Conservation (phyloP, 495 filamentous ascomycete genomes). For the Talaromyces borbonicus region DNA sequence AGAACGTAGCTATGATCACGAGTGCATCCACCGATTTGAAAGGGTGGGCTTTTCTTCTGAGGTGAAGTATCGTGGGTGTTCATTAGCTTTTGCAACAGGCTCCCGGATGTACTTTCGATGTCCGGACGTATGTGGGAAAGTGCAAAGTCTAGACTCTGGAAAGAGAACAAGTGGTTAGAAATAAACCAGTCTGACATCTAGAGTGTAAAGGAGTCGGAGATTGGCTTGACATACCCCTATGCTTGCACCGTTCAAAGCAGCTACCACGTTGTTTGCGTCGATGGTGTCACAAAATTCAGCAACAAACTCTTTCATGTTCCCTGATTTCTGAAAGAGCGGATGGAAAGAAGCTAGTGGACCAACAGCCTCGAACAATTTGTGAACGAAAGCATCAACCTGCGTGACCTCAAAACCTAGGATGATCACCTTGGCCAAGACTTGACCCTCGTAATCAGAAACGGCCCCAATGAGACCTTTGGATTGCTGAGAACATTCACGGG, state of each 20-base stretch:
- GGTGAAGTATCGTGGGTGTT: neutral
- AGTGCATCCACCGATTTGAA: neutral
- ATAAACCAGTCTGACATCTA: neutral
- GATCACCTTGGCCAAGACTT: slow-evolving; percentile 20
- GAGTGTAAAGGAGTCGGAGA: neutral
- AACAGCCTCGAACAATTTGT: slow-evolving; percentile 38
- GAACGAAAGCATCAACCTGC: slow-evolving; percentile 20
- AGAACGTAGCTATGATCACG: slow-evolving; percentile 10
- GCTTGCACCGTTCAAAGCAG: slow-evolving; percentile 32
- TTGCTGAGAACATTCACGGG: slow-evolving; percentile 25
- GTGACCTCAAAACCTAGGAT: slow-evolving; percentile 16
- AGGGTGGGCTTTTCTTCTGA: neutral
- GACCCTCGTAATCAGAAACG: slow-evolving; percentile 26
- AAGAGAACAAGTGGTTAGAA: neutral
- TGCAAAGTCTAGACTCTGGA: neutral
- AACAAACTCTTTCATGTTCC: slow-evolving; percentile 24
- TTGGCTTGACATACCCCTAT: slow-evolving; percentile 33
- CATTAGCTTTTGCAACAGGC: slow-evolving; percentile 1
- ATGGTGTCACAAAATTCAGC: slow-evolving; percentile 47
- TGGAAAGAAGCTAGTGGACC: slow-evolving; percentile 46
- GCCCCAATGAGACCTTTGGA: slow-evolving; percentile 20
- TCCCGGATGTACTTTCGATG: neutral
- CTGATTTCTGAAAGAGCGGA: slow-evolving; percentile 19
- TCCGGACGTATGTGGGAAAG: slow-evolving; percentile 4
- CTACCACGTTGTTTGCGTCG: slow-evolving; percentile 25